phyloP scores from a whole-genome alignment of 2,329 filamentous ascomycete species.

The Aspergillus alliaceus region DNA sequence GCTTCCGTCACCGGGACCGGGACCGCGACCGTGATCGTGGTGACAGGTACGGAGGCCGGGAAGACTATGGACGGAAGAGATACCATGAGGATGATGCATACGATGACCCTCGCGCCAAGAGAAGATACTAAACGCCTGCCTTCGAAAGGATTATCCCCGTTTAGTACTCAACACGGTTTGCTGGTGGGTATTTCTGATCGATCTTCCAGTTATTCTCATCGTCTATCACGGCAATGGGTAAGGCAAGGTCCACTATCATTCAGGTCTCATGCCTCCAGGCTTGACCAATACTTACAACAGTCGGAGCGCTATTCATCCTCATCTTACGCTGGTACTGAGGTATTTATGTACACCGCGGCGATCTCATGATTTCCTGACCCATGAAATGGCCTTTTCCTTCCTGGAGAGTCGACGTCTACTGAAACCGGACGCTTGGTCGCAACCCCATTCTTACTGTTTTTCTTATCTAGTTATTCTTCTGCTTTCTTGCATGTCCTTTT shows the following conservation, averaged over 20 bases:
- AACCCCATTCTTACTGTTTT: constrained; percentile 10
- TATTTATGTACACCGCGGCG: background rate
- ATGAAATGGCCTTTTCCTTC: background rate
- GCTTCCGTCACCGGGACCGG: constrained; percentile 41
- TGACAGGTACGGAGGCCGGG: constrained; percentile 50
- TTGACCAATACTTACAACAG: constrained; percentile 20
- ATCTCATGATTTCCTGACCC: background rate
- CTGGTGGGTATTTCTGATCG: constrained; percentile 46
- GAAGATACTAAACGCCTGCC: constrained; percentile 53
- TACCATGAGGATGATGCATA: constrained; percentile 76
- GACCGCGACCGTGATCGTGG: constrained; percentile 48
- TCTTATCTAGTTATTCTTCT: constrained; percentile 15
- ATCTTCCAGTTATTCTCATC: constrained; percentile 25
- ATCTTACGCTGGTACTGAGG: constrained; percentile 1
- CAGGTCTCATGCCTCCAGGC: constrained; percentile 2
- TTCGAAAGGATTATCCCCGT: constrained; percentile 13
- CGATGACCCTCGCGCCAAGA: constrained; percentile 68
- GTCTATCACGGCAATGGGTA: constrained; percentile 37
- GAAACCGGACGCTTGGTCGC: background rate
- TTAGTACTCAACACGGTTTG: constrained; percentile 33
- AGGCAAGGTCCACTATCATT: constrained; percentile 23
- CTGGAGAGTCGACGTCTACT: constrained; percentile 4
- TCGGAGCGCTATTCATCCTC: constrained; percentile 8
- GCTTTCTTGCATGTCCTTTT: constrained; percentile 26
- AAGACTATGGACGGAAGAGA: constrained; percentile 62